Evolutionary conservation across 2,329 filamentous ascomycete species (phyloP), one percentile per base, ranked within the genome.

Genomic region (Ophiostoma sp.): DNA sequence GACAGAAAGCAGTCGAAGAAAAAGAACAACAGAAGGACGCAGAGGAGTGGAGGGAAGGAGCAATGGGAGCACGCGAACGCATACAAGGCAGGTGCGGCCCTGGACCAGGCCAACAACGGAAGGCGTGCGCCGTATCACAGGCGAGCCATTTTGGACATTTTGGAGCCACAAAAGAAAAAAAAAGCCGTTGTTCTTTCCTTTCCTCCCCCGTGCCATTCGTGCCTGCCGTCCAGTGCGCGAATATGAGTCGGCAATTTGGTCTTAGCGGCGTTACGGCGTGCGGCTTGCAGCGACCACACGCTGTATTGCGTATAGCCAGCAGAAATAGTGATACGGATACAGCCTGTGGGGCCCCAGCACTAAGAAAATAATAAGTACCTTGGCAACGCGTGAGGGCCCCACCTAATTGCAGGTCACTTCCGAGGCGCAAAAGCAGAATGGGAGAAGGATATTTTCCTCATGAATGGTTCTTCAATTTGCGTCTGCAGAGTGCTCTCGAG

Each of bases 221-320:
- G 66, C 45, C 31, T 69, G 66, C 42, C 28, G 17, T 52, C 31
- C 19, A 48, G 28, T 70, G 50, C 68, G 68, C 68, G 66, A 68
- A 73, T 73, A 70, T 57, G 42, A 64, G 55, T 61, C 64, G 73
- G 69, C 57, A 74, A 69, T 69, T 72, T 33, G 28, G 57, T 72
- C 45, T 66, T 74, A 74, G 73, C 70, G 73, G 69, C 52, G 42
- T 48, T 33, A 39, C 61, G 31, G 68, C 66, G 28, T 36, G 33
- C 33, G 22, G 61, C n/a, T 19, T 45, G 61, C 22, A 45, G 36
- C n/a, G 22, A 45, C 19, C 33, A 25, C 61, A n/a, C n/a, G n/a
- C n/a, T n/a, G 61, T 61, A 25, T 28, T 66, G 61, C 61, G 61
- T 66, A 45, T 36, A 66, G n/a, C 61, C 61, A 45, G 61, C 36